phyloP scores from a whole-genome alignment of 2,329 filamentous ascomycete species.

The Fusarium sp. region DNA sequence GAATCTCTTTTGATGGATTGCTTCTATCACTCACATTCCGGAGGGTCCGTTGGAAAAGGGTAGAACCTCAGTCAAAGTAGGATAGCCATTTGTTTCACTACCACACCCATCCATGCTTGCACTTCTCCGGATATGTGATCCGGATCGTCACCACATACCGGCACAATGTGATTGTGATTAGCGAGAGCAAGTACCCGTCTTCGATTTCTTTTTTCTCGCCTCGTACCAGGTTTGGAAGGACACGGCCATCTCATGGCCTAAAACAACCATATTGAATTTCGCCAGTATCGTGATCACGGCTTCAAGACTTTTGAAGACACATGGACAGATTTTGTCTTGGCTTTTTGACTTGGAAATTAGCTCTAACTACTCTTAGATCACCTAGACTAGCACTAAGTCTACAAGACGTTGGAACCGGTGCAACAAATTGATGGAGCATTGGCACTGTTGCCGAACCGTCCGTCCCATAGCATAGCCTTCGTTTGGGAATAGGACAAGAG shows the following conservation, averaged over 20 bases:
- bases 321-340: not conserved
- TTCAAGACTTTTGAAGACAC: not conserved
- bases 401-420: not conserved
- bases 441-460: not conserved
- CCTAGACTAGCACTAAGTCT: not conserved
- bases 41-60: not conserved
- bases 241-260: not conserved
- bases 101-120: not conserved
- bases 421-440: not conserved
- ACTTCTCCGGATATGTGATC: not conserved
- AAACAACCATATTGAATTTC: not conserved
- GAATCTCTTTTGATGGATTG: not conserved
- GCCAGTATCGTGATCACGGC: not conserved
- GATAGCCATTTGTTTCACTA: not conserved
- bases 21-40: not conserved
- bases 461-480: too few relatives aligned
- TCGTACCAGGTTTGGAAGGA: not conserved
- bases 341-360: not conserved
- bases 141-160: not conserved
- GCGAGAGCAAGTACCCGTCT: not conserved
- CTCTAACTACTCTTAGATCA: not conserved
- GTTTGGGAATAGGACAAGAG: not conserved
- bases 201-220: not conserved
- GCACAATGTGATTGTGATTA: not conserved
- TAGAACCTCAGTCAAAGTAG: not conserved